Base-by-base conservation (phyloP, 2,329 filamentous ascomycete genomes). In the Sporothrix euskadiensis region DNA sequence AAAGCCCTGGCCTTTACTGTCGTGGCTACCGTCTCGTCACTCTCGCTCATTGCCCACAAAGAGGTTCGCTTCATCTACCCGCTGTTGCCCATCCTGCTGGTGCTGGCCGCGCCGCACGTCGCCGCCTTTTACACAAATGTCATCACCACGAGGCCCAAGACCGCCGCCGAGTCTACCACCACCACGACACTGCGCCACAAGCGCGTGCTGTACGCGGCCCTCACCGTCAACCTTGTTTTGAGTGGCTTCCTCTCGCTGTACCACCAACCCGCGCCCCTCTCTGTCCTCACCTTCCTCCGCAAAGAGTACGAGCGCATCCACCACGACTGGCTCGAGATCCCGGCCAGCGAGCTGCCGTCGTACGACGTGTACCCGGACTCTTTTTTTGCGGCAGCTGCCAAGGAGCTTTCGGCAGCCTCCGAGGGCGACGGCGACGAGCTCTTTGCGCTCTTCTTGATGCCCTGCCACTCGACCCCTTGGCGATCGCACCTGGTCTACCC, bases 21-120 rank as follows among this genome's bases (percentile, higher is more conserved):
- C 57, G 75, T 90, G 72, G 81, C 88, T 41, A 92, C 91, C 73
- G 83, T 92, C 10, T 80, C 83, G 1, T 81, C 85, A 1, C 86
- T 98, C 47, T 97, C 93, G 1, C 79, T 92, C 65, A 92, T 98
- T 77, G 90, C 94, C 1, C 96, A 99, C 83, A 99, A 99, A 81
- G 96, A 99, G 85, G 93, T 97, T 78, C 93, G 96, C 78, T 99
- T 99, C 84, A 92, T 98, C 77, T 97, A 97, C 79, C 95, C 96
- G 0, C 87, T 99, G 22, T 87, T 98, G 1, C 95, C 96, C 1
- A 87, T 91, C n/a, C 87, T 99, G 7, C 93, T 96, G 80, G 84
- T 97, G 75, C 84, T 98, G 54, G 89, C 92, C 1, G 93, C 94
- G 0, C 88, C 89, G 0, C 86, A 89, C 2, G 82, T 93, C 19